Percentiles rank a stretch among this genome's conserved stretches.
These are phyloP conservation scores for Rhizopogon vesiculosus DNA, from an alignment of 768 basidiomycete species.

Conservation along the genomic window DNA sequence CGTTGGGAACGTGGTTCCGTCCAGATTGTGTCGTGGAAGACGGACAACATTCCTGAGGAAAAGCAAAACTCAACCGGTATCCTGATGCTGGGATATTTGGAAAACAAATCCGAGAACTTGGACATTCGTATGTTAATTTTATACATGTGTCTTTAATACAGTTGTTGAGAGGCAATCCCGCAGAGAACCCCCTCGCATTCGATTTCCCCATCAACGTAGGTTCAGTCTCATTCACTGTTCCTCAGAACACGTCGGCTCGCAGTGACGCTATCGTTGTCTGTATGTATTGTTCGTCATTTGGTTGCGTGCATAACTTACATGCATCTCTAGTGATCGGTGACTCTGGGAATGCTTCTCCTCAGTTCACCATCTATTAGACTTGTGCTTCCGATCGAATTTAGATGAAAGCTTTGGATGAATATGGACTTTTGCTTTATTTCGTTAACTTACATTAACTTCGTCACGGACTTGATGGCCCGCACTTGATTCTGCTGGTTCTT, in stretches of 20 bases:
- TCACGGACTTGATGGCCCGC: not conserved
- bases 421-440: not conserved
- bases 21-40: conserved; percentile 41
- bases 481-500: not conserved
- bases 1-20: conserved; percentile 34
- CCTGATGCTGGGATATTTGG: conserved; percentile 40
- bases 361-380: conserved; percentile 46
- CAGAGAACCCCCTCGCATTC: conserved; percentile 56
- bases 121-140: conserved; percentile 36
- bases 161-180: conserved; percentile 5
- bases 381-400: not conserved
- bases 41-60: conserved; percentile 32
- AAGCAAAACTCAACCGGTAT: conserved; percentile 30
- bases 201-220: conserved; percentile 51
- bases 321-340: conserved; percentile 53
- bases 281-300: conserved; percentile 31
- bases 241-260: conserved; percentile 33
- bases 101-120: conserved; percentile 41
- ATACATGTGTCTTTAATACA: too few relatives aligned
- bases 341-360: conserved; percentile 56
- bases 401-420: not conserved
- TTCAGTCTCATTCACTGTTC: conserved; percentile 46
- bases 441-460: not conserved
- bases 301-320: not conserved
- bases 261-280: conserved; percentile 57